Evolutionary conservation across 1,284 basidiomycete genomes (phyloP), one percentile per base, ranked within the genome.

Genomic region (Moniliella sp.): DNA sequence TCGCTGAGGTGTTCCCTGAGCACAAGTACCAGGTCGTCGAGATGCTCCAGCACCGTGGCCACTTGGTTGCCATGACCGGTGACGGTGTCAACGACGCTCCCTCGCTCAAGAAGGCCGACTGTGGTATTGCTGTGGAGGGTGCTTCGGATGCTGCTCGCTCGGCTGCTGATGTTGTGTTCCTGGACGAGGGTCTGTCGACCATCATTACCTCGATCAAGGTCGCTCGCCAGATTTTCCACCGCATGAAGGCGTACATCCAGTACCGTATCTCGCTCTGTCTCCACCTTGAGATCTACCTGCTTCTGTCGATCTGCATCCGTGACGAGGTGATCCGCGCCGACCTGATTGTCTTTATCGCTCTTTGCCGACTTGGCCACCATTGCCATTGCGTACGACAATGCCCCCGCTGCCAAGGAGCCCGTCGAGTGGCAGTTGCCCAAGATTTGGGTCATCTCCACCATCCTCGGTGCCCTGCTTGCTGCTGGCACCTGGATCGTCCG

Each of bases 381-480:
- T 36, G 66, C 67, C 26, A 66, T 69, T 33, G 67, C 67, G 21
- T 68, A 69, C 47, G 65, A 65, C 52, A 64, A 64, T 42, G 68
- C 69, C 7, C 67, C 67, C 7, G 64, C 62, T 44, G 64, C 67
- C 12, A 55, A 57, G 32, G 46, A 59, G 33, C 69, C 69, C 8
- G 69, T 70, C 39, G 68, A 70, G 49, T 70, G 69, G 69, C 68
- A 70, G 50, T 48, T 70, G 31, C 67, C 69, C 25, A 69, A 68
- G 61, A 67, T 70, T 31, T 69, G 68, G 68, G 61, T 69, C 47
- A 65, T 70, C 48, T 67, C 65, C 18, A 64, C 65, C 29, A 56
- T 67, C 36, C 45, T 60, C 35, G 61, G 63, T 48, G 32, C 66
- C 7, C 39, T 67, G 3, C 63, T 68, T 18, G 66, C 66, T 21